Evolutionary conservation across 257 asterid species (phyloP).

Genomic region (Petunia axillaris): DNA sequence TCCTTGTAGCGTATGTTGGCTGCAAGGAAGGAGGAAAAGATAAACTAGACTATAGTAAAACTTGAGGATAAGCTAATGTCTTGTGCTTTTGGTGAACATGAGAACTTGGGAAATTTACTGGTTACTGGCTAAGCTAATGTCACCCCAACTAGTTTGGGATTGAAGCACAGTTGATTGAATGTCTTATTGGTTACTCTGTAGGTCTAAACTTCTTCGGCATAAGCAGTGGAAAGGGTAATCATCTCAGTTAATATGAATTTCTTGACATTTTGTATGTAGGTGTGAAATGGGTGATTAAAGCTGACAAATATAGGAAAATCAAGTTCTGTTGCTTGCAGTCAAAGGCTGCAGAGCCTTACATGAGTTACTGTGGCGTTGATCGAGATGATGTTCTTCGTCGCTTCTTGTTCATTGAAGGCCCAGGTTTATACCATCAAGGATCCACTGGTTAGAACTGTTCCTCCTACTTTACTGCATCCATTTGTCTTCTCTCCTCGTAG

Average conservation of each 20-base stretch:
- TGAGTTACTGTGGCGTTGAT: slow-evolving; percentile 61
- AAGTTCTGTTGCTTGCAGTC: slow-evolving; percentile 94
- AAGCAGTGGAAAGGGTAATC: not conserved
- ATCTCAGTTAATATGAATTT: slow-evolving; percentile 4
- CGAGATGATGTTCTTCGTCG: slow-evolving; percentile 79
- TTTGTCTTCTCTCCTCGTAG: slow-evolving; percentile 13
- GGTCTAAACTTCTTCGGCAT: not conserved
- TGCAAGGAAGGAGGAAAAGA: too few relatives aligned
- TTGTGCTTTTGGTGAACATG: too few relatives aligned
- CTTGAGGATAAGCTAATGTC: too few relatives aligned
- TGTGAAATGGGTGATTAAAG: slow-evolving; percentile 76
- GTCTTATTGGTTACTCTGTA: not conserved
- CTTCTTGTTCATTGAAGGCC: slow-evolving; percentile 81
- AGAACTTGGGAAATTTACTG: too few relatives aligned
- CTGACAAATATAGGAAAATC: slow-evolving; percentile 74
- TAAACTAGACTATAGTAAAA: too few relatives aligned
- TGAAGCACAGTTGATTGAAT: not conserved
- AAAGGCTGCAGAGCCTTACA: slow-evolving; percentile 88
- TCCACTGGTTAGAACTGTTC: slow-evolving; percentile 60
- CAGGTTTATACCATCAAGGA: slow-evolving; percentile 82
- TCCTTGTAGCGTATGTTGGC: not conserved
- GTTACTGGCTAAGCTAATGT: not conserved
- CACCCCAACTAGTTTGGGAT: slow-evolving; percentile 9
- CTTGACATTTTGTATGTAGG: slow-evolving; percentile 50
- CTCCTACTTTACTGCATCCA: not conserved